Conservation (phyloP, 2,329 filamentous ascomycete genomes). For the Elsinoe ampelina region DNA sequence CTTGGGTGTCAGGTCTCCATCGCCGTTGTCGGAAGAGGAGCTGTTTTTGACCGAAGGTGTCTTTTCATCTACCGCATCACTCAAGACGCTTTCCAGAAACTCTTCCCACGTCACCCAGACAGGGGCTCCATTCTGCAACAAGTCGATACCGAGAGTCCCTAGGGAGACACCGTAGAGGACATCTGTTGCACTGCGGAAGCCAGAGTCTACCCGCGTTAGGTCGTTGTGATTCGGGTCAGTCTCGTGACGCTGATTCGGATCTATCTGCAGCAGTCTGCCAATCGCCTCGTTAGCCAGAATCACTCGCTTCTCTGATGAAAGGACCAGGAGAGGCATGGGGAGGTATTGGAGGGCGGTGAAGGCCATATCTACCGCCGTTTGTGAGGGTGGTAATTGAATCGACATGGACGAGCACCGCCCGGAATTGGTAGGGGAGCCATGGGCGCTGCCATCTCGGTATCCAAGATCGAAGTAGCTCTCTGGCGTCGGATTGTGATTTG, state of each 20-base stretch:
- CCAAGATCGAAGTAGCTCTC: constrained; percentile 16
- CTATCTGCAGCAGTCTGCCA: constrained; percentile 57
- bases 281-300: constrained; percentile 68
- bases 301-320: constrained; percentile 60
- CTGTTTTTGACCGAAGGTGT: constrained; percentile 6
- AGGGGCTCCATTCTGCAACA: constrained; percentile 56
- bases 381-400: constrained; percentile 26
- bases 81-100: constrained; percentile 35
- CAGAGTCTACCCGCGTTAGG: not conserved
- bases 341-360: constrained; percentile 64
- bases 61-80: constrained; percentile 28
- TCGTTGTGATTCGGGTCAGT: constrained; percentile 30
- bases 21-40: not conserved
- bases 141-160: constrained; percentile 62
- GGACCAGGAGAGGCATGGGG: constrained; percentile 60
- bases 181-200: constrained; percentile 41
- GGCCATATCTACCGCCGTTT: constrained; percentile 34
- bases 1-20: constrained; percentile 15
- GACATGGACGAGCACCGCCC: constrained; percentile 19
- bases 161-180: constrained; percentile 56
- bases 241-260: constrained; percentile 26
- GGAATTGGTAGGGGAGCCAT: constrained; percentile 13
- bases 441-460: constrained; percentile 14
- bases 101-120: constrained; percentile 44
- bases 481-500: not conserved